These are phyloP conservation scores for Aspergillus sp. DNA, from an alignment of 2,329 filamentous ascomycete genomes.

Conservation along the genomic window DNA sequence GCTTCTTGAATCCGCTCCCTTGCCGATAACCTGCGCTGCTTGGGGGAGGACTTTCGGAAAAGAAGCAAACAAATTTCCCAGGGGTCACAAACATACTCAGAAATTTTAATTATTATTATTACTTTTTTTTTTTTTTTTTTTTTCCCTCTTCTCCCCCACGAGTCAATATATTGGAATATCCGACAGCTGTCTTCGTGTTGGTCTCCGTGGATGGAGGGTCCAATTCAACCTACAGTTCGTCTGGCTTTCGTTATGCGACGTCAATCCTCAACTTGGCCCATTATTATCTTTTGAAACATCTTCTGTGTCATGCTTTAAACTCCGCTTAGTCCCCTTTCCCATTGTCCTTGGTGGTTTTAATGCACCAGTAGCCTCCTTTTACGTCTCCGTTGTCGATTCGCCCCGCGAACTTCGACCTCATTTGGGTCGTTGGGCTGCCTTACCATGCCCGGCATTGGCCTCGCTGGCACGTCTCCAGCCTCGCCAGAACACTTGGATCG, in stretches of 20 bases:
- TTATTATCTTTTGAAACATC: constrained; percentile 20
- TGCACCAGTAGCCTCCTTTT: not conserved
- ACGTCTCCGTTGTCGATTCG: not conserved
- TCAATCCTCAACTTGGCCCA: constrained; percentile 12
- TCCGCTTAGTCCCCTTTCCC: constrained; percentile 6
- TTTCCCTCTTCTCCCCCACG: no score
- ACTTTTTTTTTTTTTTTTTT: no score
- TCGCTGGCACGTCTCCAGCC: constrained; percentile 27
- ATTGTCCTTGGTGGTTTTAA: not conserved
- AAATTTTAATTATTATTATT: no score
- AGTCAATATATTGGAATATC: no score
- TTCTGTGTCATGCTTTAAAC: constrained; percentile 19
- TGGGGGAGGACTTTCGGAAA: not conserved
- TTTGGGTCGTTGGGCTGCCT: constrained; percentile 14
- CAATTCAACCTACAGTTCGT: not conserved
- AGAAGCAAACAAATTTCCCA: not conserved
- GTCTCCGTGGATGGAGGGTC: not conserved
- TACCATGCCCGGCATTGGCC: constrained; percentile 33
- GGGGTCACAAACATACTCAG: not conserved
- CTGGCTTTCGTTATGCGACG: constrained; percentile 14
- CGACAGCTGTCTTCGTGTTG: not conserved
- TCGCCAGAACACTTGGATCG: constrained; percentile 26
- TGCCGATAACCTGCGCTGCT: constrained; percentile 2
- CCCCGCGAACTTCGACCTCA: constrained; percentile 5
- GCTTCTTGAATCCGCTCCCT: constrained; percentile 2